A percentile compares a stretch with the other conserved stretches of the same genome.
Evolutionary conservation across 2,329 filamentous ascomycete species (phyloP).

Genomic region (Aspergillus sp.): DNA sequence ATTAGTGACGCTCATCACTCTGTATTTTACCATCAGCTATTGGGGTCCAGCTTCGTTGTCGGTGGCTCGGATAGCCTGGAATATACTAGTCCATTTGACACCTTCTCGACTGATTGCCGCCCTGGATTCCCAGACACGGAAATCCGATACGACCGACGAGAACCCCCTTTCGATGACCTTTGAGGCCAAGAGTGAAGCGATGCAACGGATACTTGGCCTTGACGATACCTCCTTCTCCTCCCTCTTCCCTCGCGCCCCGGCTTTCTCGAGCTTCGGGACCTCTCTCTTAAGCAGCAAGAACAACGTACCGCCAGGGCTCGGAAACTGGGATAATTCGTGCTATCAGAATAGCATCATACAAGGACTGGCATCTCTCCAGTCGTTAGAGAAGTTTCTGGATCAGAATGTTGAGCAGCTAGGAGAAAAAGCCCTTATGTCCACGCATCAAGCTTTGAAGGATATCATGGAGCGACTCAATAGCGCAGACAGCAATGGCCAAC

Average conservation of each 20-base stretch:
- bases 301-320: slow-evolving; percentile 62
- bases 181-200: slow-evolving; percentile 63
- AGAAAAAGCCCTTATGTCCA: slow-evolving; percentile 44
- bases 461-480: slow-evolving; percentile 72
- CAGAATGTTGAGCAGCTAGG: slow-evolving; percentile 41
- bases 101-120: slow-evolving; percentile 45
- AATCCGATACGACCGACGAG: slow-evolving; percentile 44
- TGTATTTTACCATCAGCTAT: slow-evolving; percentile 34
- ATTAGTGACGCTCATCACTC: slow-evolving; percentile 30
- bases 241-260: slow-evolving; percentile 58
- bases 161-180: slow-evolving; percentile 39
- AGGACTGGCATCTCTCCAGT: slow-evolving; percentile 72
- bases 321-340: slow-evolving; percentile 93
- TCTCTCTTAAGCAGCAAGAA: slow-evolving; percentile 40
- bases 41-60: slow-evolving; percentile 33
- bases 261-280: slow-evolving; percentile 57
- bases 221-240: slow-evolving; percentile 61
- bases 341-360: slow-evolving; percentile 97
- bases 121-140: slow-evolving; percentile 55
- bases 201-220: slow-evolving; percentile 65
- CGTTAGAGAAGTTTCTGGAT: slow-evolving; percentile 68
- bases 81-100: slow-evolving; percentile 40
- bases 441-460: slow-evolving; percentile 60
- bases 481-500: slow-evolving; percentile 68
- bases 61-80: slow-evolving; percentile 39